Evolutionary conservation across 352 stramenopile species (phyloP), one percentile per base, ranked within the genome.

Genomic region (Globisporangium lucens): DNA sequence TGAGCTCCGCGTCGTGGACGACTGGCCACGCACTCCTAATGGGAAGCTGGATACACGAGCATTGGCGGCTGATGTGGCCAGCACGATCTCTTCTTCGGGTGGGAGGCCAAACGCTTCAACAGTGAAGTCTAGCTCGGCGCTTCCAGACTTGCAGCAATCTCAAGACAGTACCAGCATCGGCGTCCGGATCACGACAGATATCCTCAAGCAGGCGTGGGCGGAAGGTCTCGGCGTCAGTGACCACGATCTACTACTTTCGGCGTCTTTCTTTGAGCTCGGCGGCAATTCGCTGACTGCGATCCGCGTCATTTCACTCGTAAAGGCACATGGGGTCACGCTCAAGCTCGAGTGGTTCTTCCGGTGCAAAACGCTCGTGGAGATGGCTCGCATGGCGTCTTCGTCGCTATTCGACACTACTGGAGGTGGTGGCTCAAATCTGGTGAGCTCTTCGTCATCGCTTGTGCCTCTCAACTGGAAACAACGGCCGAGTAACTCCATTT

Each of bases 261-360:
- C 58, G 13, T 86, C 81, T 1, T 93, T 91, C 63, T 91, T 93
- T 57, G 79, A 88, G 51, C 51, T 91, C 13, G 85, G 85, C 4
- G 85, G 85, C 12, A 82, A 90, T 35, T 92, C 83, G 9, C 68
- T 93, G 20, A 68, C 75, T 12, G 83, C 83, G 49, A 87, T 90
- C n/a, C 83, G 80, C 2, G 79, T 84, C 35, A 88, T 89, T 20
- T 77, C 78, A 8, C 59, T 89, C 6, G 75, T 85, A 30, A 77
- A 83, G 56, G 70, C 76, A 8, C 80, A 85, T 22, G 78, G 77
- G 5, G 27, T 91, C 12, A 38, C 59, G 3, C 64, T 88, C 9
- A 67, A 80, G 2, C 65, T 91, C n/a, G 70, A 85, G 9, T 68
- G 73, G 22, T 82, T 87, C 35, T 85, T 82, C 56, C 75, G 80